Evolutionary conservation across 2,329 filamentous ascomycete genomes (phyloP).

Genomic region (Emericellopsis cladophorae): DNA sequence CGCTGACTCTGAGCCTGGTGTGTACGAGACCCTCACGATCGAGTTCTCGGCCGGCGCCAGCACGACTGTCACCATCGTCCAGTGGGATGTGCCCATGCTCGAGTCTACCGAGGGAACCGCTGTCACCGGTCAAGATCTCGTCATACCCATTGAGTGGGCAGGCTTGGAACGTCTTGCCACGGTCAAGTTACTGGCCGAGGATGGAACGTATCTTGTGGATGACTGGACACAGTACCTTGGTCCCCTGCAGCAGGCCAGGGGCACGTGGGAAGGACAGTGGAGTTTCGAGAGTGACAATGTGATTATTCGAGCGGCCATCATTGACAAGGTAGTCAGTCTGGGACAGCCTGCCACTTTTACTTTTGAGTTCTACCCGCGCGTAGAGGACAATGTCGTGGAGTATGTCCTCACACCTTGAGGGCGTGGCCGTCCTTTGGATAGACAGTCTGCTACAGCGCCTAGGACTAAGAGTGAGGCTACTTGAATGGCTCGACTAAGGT

Average conservation of each 20-base stretch:
- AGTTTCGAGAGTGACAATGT: slow-evolving; percentile 32
- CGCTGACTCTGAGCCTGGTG: slow-evolving; percentile 25
- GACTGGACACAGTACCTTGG: slow-evolving; percentile 42
- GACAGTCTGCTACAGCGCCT: no score
- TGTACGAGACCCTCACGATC: slow-evolving; percentile 36
- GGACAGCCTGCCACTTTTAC: slow-evolving; percentile 32
- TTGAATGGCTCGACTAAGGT: no score
- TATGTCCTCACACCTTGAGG: slow-evolving; percentile 13
- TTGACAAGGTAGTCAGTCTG: slow-evolving; percentile 31
- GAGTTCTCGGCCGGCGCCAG: slow-evolving; percentile 36
- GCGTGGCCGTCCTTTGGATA: no score
- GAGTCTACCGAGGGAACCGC: slow-evolving; percentile 2
- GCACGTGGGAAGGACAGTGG: slow-evolving; percentile 37
- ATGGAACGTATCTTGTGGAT: slow-evolving; percentile 38
- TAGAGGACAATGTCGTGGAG: slow-evolving; percentile 31
- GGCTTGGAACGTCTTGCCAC: slow-evolving; percentile 4
- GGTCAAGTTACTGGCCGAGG: slow-evolving; percentile 8
- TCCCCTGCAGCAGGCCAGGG: slow-evolving; percentile 33
- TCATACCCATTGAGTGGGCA: slow-evolving; percentile 2
- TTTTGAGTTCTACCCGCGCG: slow-evolving; percentile 42
- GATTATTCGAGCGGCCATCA: slow-evolving; percentile 28
- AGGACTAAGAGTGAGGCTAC: no score
- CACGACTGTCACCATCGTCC: slow-evolving; percentile 32
- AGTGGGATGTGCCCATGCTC: slow-evolving; percentile 35
- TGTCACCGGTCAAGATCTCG: slow-evolving; percentile 1